Base-by-base conservation (phyloP, 2,329 filamentous ascomycete species). In the Teratosphaeria destructans region DNA sequence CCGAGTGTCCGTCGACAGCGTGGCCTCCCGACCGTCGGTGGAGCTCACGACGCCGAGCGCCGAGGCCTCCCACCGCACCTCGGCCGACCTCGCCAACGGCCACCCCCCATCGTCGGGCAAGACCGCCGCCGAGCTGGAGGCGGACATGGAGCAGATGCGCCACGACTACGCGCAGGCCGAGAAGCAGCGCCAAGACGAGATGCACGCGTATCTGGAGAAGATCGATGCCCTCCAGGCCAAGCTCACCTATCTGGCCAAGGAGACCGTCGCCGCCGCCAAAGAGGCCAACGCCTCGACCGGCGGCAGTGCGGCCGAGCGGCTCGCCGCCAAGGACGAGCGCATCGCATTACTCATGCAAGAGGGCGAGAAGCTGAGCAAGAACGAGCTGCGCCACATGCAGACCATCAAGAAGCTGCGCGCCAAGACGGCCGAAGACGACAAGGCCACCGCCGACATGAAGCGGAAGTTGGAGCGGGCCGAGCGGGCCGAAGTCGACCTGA, bases 191-290 rank as follows among this genome's bases (percentile, higher is more conserved):
- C 87, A 93, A 60, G 89, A 94, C 66, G 94, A 97, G 71, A 81
- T 91, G 49, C 85, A 94, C 67, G 82, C 82, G 55, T 90, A 96
- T 63, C 82, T 93, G 6, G 94, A 99, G 74, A 85, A 88, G 39
- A 94, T 96, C 59, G 94, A 99, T 76, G 88, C 92, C 3, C 77
- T 99, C 1, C 90, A 97, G 72, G 85, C 90, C 6, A 97, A 99
- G 71, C 77, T 99, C 32, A 87, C 92, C 65, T 96, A 95, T 69
- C 78, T 99, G 12, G 86, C 92, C 2, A 87, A 87, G 62, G 88
- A 92, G 69, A 86, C 89, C 12, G 84, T 88, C 0, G 87, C 92
- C 35, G 80, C 86, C 0, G 90, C 94, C 1, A 87, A 86, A 68
- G 83, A 85, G 65, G 81, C 85, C 6, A 85, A 84, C 2, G 76